Evolutionary conservation across 495 filamentous ascomycete species (phyloP).

Genomic region (Talaromyces thailandensis): DNA sequence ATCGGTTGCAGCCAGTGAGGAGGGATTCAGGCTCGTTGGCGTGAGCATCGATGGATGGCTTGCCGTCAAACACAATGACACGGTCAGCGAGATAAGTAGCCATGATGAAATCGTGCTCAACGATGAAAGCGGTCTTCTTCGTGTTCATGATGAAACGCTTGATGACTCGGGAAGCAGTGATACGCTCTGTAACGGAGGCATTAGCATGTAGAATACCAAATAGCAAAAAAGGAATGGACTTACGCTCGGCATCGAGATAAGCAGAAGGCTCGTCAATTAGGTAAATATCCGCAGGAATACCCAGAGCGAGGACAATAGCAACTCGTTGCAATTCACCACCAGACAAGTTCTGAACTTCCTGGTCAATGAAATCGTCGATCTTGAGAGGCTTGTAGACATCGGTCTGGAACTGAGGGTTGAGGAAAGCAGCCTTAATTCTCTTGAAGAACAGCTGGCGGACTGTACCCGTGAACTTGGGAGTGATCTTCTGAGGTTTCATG

Average conservation of each 20-base stretch:
- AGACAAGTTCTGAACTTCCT: constrained; percentile 97
- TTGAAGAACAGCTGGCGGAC: constrained; percentile 92
- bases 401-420: constrained; percentile 96
- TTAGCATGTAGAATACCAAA: neutral
- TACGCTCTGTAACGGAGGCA: constrained; percentile 50
- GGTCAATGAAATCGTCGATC: constrained; percentile 97
- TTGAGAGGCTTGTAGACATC: constrained; percentile 98
- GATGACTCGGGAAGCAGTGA: constrained; percentile 91
- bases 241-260: constrained; percentile 88
- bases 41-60: constrained; percentile 77
- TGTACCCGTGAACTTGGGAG: constrained; percentile 93
- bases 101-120: constrained; percentile 99
- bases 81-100: constrained; percentile 94
- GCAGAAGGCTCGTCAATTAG: constrained; percentile 93
- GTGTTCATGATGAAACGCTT: constrained; percentile 99
- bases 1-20: constrained; percentile 92
- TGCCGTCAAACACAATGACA: constrained; percentile 95
- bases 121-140: constrained; percentile 98
- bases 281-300: constrained; percentile 95
- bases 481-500: constrained; percentile 99
- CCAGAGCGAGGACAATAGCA: constrained; percentile 91
- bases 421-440: constrained; percentile 93
- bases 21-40: constrained; percentile 87
- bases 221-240: neutral
- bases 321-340: constrained; percentile 99